These are phyloP conservation scores for Talaromyces sp. DNA, from an alignment of 2,329 filamentous ascomycete genomes.

Conservation along the genomic window DNA sequence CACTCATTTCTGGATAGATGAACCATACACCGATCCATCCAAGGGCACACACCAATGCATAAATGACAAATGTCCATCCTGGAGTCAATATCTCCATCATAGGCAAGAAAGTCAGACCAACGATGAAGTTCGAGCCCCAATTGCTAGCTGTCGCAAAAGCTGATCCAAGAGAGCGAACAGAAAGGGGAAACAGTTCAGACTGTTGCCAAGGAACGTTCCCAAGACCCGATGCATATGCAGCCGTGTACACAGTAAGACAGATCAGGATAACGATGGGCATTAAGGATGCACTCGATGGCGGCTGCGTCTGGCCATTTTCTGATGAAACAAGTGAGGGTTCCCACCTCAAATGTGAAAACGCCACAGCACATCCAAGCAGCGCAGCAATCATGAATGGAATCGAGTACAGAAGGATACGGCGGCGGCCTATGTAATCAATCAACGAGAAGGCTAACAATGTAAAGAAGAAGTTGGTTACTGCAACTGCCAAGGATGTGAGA, in stretches of 20 bases:
- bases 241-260: slow-evolving; percentile 78
- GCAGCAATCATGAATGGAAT: slow-evolving; percentile 79
- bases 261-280: slow-evolving; percentile 59
- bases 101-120: slow-evolving; percentile 82
- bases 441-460: slow-evolving; percentile 70
- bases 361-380: slow-evolving; percentile 65
- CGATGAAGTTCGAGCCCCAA: slow-evolving; percentile 81
- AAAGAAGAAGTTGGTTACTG: slow-evolving; percentile 77
- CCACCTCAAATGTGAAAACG: slow-evolving; percentile 64
- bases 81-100: slow-evolving; percentile 75
- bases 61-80: slow-evolving; percentile 74
- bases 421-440: slow-evolving; percentile 75
- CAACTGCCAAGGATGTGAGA: slow-evolving; percentile 73
- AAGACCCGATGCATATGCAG: slow-evolving; percentile 78
- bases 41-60: slow-evolving; percentile 62
- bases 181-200: slow-evolving; percentile 77
- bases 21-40: slow-evolving; percentile 67
- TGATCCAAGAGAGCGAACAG: slow-evolving; percentile 60
- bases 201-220: slow-evolving; percentile 97
- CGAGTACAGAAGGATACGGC: slow-evolving; percentile 75
- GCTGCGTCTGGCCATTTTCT: slow-evolving; percentile 22
- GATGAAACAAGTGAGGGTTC: slow-evolving; percentile 24
- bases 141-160: slow-evolving; percentile 68
- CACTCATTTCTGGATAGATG: slow-evolving; percentile 84
- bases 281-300: slow-evolving; percentile 23